phyloP scores from a whole-genome alignment of 1,139 yeast genomes.

The Debaryomyces psychrophilus region DNA sequence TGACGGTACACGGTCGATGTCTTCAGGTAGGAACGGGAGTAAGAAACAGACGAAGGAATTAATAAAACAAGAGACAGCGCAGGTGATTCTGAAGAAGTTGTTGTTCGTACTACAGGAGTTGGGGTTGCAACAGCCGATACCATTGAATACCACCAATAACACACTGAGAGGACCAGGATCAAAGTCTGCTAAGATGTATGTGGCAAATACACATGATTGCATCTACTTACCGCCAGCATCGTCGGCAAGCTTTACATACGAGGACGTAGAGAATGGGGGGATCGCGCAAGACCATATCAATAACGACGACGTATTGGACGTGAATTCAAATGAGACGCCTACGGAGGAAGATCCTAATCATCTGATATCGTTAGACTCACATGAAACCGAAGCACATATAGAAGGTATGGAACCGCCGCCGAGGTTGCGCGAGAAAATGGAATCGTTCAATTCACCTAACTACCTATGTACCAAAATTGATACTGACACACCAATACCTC shows the following conservation, averaged over 20 bases:
- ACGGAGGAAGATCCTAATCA: not conserved
- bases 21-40: conserved; percentile 20
- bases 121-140: conserved; percentile 47
- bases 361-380: not conserved
- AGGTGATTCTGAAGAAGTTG: conserved; percentile 42
- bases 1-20: conserved; percentile 23
- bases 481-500: conserved; percentile 47
- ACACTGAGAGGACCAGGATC: conserved; percentile 27
- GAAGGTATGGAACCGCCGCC: conserved; percentile 17
- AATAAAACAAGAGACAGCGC: conserved; percentile 43
- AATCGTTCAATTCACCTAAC: conserved; percentile 39
- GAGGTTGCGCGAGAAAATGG: conserved; percentile 20
- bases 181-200: conserved; percentile 36
- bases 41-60: conserved; percentile 42
- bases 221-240: conserved; percentile 47
- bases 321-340: not conserved
- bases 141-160: conserved; percentile 32
- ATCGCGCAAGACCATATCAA: conserved; percentile 15
- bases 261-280: conserved; percentile 49
- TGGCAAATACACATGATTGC: conserved; percentile 47
- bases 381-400: conserved; percentile 7
- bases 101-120: conserved; percentile 35
- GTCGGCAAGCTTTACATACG: conserved; percentile 48
- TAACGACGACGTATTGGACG: conserved; percentile 11
- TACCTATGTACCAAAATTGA: conserved; percentile 46